Evolutionary conservation across 2,329 filamentous ascomycete genomes (phyloP).

Genomic region (Anisogramma anomala): DNA sequence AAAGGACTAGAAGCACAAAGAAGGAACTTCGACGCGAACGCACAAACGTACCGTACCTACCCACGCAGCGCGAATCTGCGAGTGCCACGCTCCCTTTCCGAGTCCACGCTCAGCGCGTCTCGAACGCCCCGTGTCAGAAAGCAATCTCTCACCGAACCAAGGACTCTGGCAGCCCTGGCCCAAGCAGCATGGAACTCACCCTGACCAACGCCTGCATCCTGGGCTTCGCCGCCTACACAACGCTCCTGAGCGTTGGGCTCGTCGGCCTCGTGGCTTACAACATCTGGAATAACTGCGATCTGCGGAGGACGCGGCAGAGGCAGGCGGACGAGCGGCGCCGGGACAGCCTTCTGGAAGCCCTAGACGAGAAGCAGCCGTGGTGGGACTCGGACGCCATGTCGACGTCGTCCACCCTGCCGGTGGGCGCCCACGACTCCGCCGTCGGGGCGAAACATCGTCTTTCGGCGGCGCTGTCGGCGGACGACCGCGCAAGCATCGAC

Average conservation of each 20-base stretch:
- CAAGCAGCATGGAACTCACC: not conserved
- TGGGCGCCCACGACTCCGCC: not conserved
- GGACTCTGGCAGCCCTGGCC: too few species aligned
- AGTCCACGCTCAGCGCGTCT: too few species aligned
- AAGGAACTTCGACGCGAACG: too few species aligned
- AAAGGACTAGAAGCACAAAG: too few species aligned
- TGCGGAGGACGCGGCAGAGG: not conserved
- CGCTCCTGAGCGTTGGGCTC: not conserved
- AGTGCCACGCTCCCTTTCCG: too few species aligned
- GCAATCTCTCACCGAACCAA: too few species aligned
- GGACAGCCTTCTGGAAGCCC: not conserved
- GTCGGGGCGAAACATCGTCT: too few species aligned
- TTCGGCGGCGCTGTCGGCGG: too few species aligned
- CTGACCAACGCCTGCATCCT: not conserved
- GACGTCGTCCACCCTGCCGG: not conserved
- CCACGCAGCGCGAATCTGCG: too few species aligned
- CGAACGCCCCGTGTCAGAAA: too few species aligned
- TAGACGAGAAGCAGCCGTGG: not conserved
- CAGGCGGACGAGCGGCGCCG: not conserved
- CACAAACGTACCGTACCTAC: too few species aligned
- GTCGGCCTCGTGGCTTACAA: constrained; percentile 8
- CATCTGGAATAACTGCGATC: constrained; percentile 6
- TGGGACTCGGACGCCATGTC: not conserved
- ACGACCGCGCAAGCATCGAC: too few species aligned
- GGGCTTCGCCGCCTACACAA: not conserved